Percentiles rank a stretch among this genome's conserved stretches.
phyloP scores from a whole-genome alignment of 441 rosid species.

The Croton laevigatus region DNA sequence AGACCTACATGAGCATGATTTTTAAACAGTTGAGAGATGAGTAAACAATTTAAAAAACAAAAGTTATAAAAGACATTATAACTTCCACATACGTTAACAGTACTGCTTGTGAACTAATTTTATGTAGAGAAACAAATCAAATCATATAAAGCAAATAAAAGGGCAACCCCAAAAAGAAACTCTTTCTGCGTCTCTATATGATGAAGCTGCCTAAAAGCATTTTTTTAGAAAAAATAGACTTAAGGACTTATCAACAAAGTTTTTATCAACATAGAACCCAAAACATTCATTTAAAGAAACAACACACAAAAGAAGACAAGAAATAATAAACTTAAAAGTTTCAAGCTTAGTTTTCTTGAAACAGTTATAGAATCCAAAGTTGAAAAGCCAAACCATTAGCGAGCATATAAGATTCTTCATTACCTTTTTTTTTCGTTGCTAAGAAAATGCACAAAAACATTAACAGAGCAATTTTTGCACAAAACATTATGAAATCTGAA shows the following conservation, averaged over 20 bases:
- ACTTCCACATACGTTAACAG: not conserved
- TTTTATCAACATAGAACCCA: not conserved
- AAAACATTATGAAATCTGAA: too few relatives aligned
- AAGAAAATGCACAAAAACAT: slow-evolving; percentile 15
- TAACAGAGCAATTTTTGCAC: not conserved
- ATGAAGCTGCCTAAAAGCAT: not conserved
- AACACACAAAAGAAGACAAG: not conserved
- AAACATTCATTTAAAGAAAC: not conserved
- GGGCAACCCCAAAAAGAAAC: not conserved
- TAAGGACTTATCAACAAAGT: not conserved
- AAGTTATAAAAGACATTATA: not conserved
- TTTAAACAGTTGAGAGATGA: slow-evolving; percentile 2
- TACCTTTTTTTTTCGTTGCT: slow-evolving; percentile 9
- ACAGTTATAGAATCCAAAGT: not conserved
- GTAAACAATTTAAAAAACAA: not conserved
- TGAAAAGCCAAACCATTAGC: not conserved
- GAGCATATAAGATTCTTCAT: not conserved
- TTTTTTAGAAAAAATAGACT: not conserved
- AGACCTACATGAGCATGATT: slow-evolving; percentile 37
- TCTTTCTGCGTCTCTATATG: not conserved
- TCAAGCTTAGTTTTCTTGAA: not conserved
- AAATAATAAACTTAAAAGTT: not conserved
- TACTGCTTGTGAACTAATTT: not conserved
- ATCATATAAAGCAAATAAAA: slow-evolving; percentile 12
- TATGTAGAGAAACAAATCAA: slow-evolving; percentile 3